Conservation (phyloP, 1,284 basidiomycete genomes). For the Agaricales sp. region DNA sequence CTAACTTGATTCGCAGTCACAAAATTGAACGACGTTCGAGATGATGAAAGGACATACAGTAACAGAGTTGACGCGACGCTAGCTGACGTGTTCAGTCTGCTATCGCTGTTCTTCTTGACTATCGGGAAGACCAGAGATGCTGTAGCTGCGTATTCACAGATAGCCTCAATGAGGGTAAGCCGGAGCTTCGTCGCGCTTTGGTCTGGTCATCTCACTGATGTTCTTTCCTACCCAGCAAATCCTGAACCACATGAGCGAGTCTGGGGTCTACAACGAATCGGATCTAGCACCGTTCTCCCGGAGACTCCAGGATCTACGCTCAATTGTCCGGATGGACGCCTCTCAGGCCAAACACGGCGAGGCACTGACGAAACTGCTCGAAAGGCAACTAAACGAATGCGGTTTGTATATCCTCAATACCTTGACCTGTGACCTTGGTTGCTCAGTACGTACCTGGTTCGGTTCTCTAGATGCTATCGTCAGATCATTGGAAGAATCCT, state of each 20-base stretch:
- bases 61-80: conserved; percentile 90
- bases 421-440: conserved; percentile 1
- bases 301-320: conserved; percentile 68
- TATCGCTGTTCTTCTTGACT: conserved; percentile 88
- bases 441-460: conserved; percentile 6
- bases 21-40: conserved; percentile 85
- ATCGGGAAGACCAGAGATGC: conserved; percentile 91
- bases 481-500: conserved; percentile 67
- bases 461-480: conserved; percentile 60
- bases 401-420: conserved; percentile 41
- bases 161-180: conserved; percentile 88
- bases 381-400: conserved; percentile 86
- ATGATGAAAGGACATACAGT: conserved; percentile 65
- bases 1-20: conserved; percentile 53
- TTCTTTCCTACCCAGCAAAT: conserved; percentile 60
- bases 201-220: conserved; percentile 8
- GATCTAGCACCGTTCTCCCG: conserved; percentile 81
- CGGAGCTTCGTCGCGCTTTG: conserved; percentile 8
- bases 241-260: conserved; percentile 88
- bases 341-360: conserved; percentile 79
- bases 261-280: conserved; percentile 83
- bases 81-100: conserved; percentile 85
- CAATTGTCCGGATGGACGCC: conserved; percentile 76
- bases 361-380: conserved; percentile 84
- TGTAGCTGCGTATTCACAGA: conserved; percentile 88